These are phyloP conservation scores for Phytophthora vignae DNA, from an alignment of 352 stramenopile species.

Conservation along the genomic window DNA sequence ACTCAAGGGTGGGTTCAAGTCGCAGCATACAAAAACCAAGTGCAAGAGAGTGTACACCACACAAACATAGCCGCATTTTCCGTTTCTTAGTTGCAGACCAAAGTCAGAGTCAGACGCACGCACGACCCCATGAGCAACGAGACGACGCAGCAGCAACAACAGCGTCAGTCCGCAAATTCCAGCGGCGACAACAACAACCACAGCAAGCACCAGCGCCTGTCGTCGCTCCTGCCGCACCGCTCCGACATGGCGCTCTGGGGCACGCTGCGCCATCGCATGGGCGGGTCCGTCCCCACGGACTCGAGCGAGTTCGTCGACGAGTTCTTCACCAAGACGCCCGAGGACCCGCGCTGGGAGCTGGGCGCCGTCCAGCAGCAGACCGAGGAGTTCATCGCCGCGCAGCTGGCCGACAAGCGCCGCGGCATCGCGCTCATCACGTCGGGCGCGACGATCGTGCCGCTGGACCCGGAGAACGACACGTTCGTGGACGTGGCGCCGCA, in stretches of 20 bases:
- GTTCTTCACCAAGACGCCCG: conserved; percentile 83
- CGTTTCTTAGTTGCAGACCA: conserved; percentile 7
- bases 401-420: conserved; percentile 63
- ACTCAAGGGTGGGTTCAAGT: conserved; percentile 12
- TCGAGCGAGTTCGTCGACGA: conserved; percentile 80
- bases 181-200: conserved; percentile 13
- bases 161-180: conserved; percentile 31
- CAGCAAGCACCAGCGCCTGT: too few relatives aligned
- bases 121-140: conserved; percentile 20
- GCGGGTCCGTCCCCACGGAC: conserved; percentile 62
- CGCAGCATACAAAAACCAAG: conserved; percentile 1
- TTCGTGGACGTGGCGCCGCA: conserved; percentile 82
- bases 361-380: conserved; percentile 42
- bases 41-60: not conserved
- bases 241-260: conserved; percentile 82
- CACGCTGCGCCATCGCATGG: conserved; percentile 79
- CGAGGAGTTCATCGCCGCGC: conserved; percentile 64
- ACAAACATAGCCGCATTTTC: conserved; percentile 18
- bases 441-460: conserved; percentile 79
- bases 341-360: conserved; percentile 70
- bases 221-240: conserved; percentile 24
- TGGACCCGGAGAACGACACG: conserved; percentile 67
- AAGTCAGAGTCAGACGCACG: conserved; percentile 24
- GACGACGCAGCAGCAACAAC: not conserved
- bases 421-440: conserved; percentile 86